Evolutionary conservation across 2,329 filamentous ascomycete species (phyloP), one percentile per base, ranked within the genome.

Genomic region (Beauveria rudraprayagi): DNA sequence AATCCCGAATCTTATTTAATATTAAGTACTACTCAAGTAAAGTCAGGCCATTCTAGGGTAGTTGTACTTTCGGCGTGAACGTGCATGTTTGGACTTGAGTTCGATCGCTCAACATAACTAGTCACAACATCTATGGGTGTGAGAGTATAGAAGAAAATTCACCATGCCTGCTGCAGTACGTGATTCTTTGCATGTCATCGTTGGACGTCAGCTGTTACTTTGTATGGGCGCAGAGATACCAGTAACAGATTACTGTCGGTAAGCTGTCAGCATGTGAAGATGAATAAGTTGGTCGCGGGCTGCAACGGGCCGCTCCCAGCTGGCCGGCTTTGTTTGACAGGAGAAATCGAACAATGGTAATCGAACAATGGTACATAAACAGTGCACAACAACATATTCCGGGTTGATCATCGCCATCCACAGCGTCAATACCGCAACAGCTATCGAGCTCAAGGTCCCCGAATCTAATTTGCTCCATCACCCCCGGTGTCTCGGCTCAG

Each of bases 1-100:
- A 5, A 2, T 0, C 0, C 0, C 8, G 30, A 2, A 1, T 0
- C 5, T 34, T 59, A 59, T 52, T 44, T 7, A 3, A 2, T 1
- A 10, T 2, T 59, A 59, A 17, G 5, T 37, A 7, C 24, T 47
- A 3, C 3, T 2, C 3, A 19, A 17, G 7, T 2, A 10, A 57
- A 22, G 30, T 1, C 22, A 14, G 14, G 34, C 34, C 34, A 37
- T 44, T 58, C 9, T 22, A 30, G 44, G 44, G 22, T 51, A 51
- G 6, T 22, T 17, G 17, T 19, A 5, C 11, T 6, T 14, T 14
- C 1, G n/a, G 3, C 11, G 6, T 22, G 22, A 9, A 3, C 3
- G 14, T 17, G 10, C 10, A 10, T 37, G 34, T 37, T 14, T 37
- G 14, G 10, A 37, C 34, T 11, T 5, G 14, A 16, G 34, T 37